A percentile compares a stretch with the other conserved stretches of the same genome.
phyloP scores from a whole-genome alignment of 257 asterid species.

The Solanum boliviense region DNA sequence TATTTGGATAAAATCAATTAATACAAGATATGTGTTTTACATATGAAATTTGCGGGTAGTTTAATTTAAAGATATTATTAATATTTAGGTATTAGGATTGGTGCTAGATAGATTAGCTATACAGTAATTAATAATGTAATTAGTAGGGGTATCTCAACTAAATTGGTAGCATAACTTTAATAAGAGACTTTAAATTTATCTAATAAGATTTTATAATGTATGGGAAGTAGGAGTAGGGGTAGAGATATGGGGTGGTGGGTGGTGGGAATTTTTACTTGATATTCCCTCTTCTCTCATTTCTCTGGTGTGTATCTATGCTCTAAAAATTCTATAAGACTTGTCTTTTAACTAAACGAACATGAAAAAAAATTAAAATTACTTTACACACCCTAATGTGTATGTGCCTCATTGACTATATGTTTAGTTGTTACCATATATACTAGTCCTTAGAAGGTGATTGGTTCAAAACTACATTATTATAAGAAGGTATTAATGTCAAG shows the following conservation, averaged over 20 bases:
- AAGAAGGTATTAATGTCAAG: background rate
- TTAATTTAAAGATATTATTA: background rate
- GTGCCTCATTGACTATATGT: background rate
- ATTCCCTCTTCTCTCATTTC: background rate
- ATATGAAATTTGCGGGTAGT: background rate
- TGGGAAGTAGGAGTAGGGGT: background rate
- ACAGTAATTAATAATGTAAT: background rate
- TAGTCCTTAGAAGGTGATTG: background rate
- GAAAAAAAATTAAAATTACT: background rate
- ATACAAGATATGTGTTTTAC: background rate
- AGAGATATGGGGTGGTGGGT: background rate
- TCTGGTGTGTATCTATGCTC: background rate
- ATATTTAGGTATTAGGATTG: background rate
- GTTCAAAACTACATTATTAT: background rate
- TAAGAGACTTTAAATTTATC: background rate
- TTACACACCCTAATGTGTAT: background rate
- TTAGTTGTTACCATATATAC: background rate
- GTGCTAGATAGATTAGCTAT: background rate
- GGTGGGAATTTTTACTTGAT: background rate
- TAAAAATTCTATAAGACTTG: background rate
- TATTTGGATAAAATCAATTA: background rate
- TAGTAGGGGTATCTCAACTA: background rate
- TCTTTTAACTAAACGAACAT: background rate
- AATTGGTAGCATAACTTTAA: background rate
- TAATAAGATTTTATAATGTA: too few relatives aligned